phyloP scores from a whole-genome alignment of 2,329 filamentous ascomycete genomes.

The Fusarium sp. region DNA sequence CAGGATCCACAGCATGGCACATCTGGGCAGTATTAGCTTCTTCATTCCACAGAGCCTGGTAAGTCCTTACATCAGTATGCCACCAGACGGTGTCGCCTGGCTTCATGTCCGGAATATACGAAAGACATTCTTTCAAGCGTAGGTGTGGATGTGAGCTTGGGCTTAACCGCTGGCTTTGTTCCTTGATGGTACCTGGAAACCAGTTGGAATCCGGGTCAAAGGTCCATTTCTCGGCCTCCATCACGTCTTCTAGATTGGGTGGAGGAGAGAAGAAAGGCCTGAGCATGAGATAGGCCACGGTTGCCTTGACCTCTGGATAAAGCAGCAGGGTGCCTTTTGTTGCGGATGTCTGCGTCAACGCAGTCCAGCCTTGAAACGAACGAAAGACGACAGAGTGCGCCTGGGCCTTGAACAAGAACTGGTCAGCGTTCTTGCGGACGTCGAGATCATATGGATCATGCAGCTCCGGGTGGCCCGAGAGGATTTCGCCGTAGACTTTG shows the following conservation, averaged over 20 bases:
- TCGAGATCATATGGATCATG: slow-evolving; percentile 54
- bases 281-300: slow-evolving; percentile 12
- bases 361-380: slow-evolving; percentile 57
- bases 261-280: slow-evolving; percentile 17
- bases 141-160: slow-evolving; percentile 21
- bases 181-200: slow-evolving; percentile 21
- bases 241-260: neutral
- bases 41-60: neutral
- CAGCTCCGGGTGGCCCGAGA: slow-evolving; percentile 50
- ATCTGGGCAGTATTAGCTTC: slow-evolving; percentile 39
- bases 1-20: slow-evolving; percentile 54
- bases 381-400: slow-evolving; percentile 54
- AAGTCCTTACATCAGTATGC: slow-evolving; percentile 26
- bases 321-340: slow-evolving; percentile 53
- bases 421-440: slow-evolving; percentile 49
- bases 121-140: slow-evolving; percentile 8
- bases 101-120: slow-evolving; percentile 14
- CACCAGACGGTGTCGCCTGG: slow-evolving; percentile 25
- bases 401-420: slow-evolving; percentile 49
- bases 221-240: slow-evolving; percentile 49
- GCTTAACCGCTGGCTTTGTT: slow-evolving; percentile 21
- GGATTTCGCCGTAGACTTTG: slow-evolving; percentile 51
- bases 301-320: slow-evolving; percentile 44
- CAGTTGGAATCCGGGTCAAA: neutral
- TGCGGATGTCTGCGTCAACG: slow-evolving; percentile 49